Percentiles rank a stretch among this genome's conserved stretches.
phyloP scores from a whole-genome alignment of 192 early-diverging fungal genomes.

The Linnemannia schmuckeri region DNA sequence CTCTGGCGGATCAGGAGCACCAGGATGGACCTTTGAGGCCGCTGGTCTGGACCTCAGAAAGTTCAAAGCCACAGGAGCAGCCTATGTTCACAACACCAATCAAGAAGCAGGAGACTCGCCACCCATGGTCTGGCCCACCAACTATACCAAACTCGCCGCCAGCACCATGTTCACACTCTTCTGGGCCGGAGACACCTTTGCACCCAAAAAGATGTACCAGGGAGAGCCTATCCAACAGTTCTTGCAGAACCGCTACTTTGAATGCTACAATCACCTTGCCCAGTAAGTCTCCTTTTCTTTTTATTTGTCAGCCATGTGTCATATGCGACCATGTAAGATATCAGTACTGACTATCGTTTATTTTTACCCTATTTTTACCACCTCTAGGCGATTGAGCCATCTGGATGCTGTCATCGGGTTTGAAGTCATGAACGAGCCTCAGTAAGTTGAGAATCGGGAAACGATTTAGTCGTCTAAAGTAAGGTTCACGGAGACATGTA shows the following conservation, averaged over 20 bases:
- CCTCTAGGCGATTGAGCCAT: slow-evolving; percentile 69
- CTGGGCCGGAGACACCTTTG: slow-evolving; percentile 83
- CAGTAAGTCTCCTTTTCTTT: slow-evolving; percentile 41
- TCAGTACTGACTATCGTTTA: slow-evolving; percentile 2
- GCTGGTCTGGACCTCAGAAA: slow-evolving; percentile 79
- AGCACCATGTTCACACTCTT: slow-evolving; percentile 91
- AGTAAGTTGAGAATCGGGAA: slow-evolving; percentile 33
- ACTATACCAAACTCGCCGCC: slow-evolving; percentile 87
- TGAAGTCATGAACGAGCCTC: slow-evolving; percentile 86
- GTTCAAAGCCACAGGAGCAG: slow-evolving; percentile 84
- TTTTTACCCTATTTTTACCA: not conserved
- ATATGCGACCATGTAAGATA: not conserved
- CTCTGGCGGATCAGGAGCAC: slow-evolving; percentile 87
- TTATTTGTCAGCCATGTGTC: not conserved
- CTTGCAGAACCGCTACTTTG: slow-evolving; percentile 75
- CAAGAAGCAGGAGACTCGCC: slow-evolving; percentile 61
- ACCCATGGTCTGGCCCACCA: slow-evolving; percentile 87
- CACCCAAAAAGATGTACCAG: slow-evolving; percentile 73
- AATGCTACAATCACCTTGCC: slow-evolving; percentile 78
- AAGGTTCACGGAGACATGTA: slow-evolving; percentile 28
- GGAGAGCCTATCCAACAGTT: slow-evolving; percentile 77
- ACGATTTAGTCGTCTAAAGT: not conserved
- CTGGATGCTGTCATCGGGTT: slow-evolving; percentile 80
- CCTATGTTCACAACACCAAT: slow-evolving; percentile 81
- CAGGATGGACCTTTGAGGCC: slow-evolving; percentile 89